Base-by-base conservation (phyloP, 768 basidiomycete species). In the Lentinula guzmanii region DNA sequence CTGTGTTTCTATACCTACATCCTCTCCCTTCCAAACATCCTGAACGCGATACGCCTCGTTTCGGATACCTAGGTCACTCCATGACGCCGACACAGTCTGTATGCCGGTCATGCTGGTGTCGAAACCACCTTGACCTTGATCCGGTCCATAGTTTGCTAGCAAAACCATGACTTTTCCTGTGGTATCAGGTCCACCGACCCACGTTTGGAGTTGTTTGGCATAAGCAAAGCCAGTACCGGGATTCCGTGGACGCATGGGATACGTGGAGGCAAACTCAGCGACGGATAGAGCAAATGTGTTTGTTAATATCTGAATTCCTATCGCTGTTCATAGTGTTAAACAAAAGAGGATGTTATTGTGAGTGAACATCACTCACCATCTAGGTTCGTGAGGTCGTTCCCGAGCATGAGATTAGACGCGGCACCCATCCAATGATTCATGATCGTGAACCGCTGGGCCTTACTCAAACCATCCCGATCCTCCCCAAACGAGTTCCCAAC, bases 351-450 rank as follows among this genome's bases (percentile, higher is more conserved):
- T 41, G 3, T 5, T 28, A 5, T 35, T 46, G 11, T 28, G 31
- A 58, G 28, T 8, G 13, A n/a, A 28, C 9, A 9, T 2, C 3
- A 39, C 15, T 34, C 34, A 55, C 41, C 61, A 37, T 62, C 61
- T 16, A 62, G 18, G 5, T 54, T 62, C 8, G 52, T 62, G 3
- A 62, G 31, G 31, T 62, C 61, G 21, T 52, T 62, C 21, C 61
- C 61, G 4, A 62, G 37, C 54, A 62, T 62, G 11, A 62, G 43
- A 45, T 62, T 62, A 3, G 53, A 46, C n/a, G 48, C 61, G 6
- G 61, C 61, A 31, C 53, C 53, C n/a, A 62, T 54, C 61, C 61
- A 62, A 16, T 56, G 61, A 39, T 45, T 62, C 53, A 62, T 50
- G 15, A 56, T 54, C 10, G 34, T 54, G 42, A 34, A 56, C 28